Conservation (phyloP, 768 basidiomycete species). For the Lepiota brunneoincarnata region DNA sequence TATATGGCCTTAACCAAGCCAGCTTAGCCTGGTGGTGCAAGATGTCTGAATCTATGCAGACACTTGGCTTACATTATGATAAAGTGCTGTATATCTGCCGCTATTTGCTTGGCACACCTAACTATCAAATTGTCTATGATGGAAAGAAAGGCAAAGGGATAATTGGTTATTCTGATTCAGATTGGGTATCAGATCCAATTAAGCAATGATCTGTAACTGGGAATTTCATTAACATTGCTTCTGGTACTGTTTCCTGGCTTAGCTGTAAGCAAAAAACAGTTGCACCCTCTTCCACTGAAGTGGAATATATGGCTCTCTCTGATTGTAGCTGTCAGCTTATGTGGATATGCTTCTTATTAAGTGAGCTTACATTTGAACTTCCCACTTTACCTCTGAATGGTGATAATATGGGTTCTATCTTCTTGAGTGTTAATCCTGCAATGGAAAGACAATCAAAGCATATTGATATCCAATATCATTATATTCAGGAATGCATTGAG, state of each 20-base stretch:
- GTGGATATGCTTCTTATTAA: constrained; percentile 8
- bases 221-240: constrained; percentile 16
- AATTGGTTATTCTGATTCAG: constrained; percentile 7
- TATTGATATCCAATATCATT: constrained; percentile 26
- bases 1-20: too few species aligned
- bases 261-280: constrained; percentile 17
- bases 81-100: too few species aligned
- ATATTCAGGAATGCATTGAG: constrained; percentile 20
- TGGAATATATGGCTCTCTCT: constrained; percentile 21
- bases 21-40: too few species aligned
- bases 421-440: constrained; percentile 12
- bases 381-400: not conserved
- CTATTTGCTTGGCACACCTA: not conserved
- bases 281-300: constrained; percentile 20
- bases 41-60: too few species aligned
- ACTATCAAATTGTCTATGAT: constrained; percentile 7
- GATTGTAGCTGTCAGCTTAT: constrained; percentile 15
- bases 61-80: too few species aligned
- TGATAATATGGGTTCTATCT: constrained; percentile 15
- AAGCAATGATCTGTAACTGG: constrained; percentile 19
- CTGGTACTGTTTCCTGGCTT: constrained; percentile 17
- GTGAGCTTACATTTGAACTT: constrained; percentile 2
- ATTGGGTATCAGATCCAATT: constrained; percentile 11
- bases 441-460: constrained; percentile 14
- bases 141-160: constrained; percentile 5